phyloP scores from a whole-genome alignment of 2,329 filamentous ascomycete species.

The Chaetomium globosum region DNA sequence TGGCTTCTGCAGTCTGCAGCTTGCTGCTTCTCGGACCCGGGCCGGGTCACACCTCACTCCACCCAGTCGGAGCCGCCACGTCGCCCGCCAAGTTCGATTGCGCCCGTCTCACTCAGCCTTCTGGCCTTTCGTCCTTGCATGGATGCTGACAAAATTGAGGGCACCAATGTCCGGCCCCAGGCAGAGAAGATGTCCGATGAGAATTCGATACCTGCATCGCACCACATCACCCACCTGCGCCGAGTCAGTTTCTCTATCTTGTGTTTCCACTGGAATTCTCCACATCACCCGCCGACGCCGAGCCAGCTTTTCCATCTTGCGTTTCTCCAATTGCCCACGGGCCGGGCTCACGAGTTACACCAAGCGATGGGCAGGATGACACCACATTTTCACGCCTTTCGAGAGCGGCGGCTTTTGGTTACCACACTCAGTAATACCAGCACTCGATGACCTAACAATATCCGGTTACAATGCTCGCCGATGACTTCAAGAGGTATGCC shows the following conservation, averaged over 20 bases:
- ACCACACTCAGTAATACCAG: not conserved
- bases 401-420: not conserved
- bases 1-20: not conserved
- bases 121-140: constrained; percentile 13
- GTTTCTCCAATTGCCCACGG: too few relatives aligned
- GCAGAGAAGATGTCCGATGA: not conserved
- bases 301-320: too few relatives aligned
- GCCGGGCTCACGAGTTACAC: not conserved
- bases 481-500: not conserved
- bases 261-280: too few relatives aligned
- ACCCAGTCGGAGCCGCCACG: constrained; percentile 16
- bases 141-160: constrained; percentile 10
- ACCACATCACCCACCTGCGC: not conserved
- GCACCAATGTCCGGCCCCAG: not conserved
- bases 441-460: too few relatives aligned
- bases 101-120: constrained; percentile 16
- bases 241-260: not conserved
- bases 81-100: constrained; percentile 16
- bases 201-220: not conserved
- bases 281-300: too few relatives aligned
- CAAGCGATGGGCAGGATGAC: not conserved
- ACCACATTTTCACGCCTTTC: not conserved
- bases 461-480: too few relatives aligned
- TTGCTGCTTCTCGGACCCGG: constrained; percentile 6
- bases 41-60: constrained; percentile 4